Conservation (phyloP, 2,329 filamentous ascomycete species). For the Fonsecaea nubica region DNA sequence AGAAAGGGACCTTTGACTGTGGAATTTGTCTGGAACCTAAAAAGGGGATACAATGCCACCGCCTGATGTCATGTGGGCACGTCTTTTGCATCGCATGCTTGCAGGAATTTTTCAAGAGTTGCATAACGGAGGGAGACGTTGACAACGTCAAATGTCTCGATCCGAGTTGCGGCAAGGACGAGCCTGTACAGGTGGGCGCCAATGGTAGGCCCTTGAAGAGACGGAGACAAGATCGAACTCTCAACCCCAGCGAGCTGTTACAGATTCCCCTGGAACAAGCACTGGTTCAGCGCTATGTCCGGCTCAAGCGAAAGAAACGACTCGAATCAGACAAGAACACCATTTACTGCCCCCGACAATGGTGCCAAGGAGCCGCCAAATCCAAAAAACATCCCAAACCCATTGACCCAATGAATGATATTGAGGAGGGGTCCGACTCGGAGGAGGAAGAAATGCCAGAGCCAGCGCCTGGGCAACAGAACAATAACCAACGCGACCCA, state of each 20-base stretch:
- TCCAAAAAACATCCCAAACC: slow-evolving; percentile 77
- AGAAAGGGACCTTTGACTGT: slow-evolving; percentile 84
- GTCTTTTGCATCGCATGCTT: slow-evolving; percentile 91
- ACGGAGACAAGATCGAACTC: slow-evolving; percentile 68
- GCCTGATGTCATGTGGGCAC: slow-evolving; percentile 81
- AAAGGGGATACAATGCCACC: slow-evolving; percentile 81
- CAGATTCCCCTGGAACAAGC: slow-evolving; percentile 75
- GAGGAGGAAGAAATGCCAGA: slow-evolving; percentile 59
- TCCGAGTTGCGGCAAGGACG: slow-evolving; percentile 74
- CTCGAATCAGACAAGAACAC: slow-evolving; percentile 91
- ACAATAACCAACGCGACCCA: slow-evolving; percentile 45
- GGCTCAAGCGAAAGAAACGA: slow-evolving; percentile 88
- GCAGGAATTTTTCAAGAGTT: slow-evolving; percentile 86
- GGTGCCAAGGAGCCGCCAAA: slow-evolving; percentile 88
- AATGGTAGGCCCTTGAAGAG: slow-evolving; percentile 48
- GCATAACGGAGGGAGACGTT: slow-evolving; percentile 84
- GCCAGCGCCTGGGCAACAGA: slow-evolving; percentile 28
- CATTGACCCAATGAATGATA: slow-evolving; percentile 65
- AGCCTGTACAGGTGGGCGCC: slow-evolving; percentile 41
- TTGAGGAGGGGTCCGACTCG: slow-evolving; percentile 46
- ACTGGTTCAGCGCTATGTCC: slow-evolving; percentile 82
- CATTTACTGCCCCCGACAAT: slow-evolving; percentile 87
- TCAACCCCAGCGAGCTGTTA: slow-evolving; percentile 83
- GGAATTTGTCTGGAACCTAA: slow-evolving; percentile 91
- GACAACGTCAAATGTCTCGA: slow-evolving; percentile 78